phyloP scores from a whole-genome alignment of 2,329 filamentous ascomycete genomes.

The Passalora sequoiae region DNA sequence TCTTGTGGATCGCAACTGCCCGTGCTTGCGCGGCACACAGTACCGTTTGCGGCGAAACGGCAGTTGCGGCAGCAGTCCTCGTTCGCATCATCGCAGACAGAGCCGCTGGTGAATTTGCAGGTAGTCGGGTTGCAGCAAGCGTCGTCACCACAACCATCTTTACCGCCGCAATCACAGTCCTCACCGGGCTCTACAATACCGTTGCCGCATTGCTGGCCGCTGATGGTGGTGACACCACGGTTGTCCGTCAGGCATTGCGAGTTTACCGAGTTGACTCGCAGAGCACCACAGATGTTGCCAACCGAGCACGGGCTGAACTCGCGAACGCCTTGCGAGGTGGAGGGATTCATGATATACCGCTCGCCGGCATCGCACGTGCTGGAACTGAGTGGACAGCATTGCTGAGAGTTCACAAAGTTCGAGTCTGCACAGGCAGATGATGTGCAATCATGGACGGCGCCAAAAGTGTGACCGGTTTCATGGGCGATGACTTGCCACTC shows the following conservation, averaged over 20 bases:
- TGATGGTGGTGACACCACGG: slow-evolving; percentile 72
- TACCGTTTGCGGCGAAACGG: slow-evolving; percentile 60
- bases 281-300: slow-evolving; percentile 87
- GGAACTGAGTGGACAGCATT: slow-evolving; percentile 74
- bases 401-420: slow-evolving; percentile 54
- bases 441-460: slow-evolving; percentile 90
- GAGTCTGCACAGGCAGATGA: slow-evolving; percentile 59
- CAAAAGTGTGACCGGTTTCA: slow-evolving; percentile 90
- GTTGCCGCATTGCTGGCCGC: slow-evolving; percentile 84
- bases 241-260: slow-evolving; percentile 78
- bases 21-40: slow-evolving; percentile 73
- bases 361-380: slow-evolving; percentile 67
- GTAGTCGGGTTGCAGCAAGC: slow-evolving; percentile 78
- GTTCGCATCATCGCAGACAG: slow-evolving; percentile 78
- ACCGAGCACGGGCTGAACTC: slow-evolving; percentile 83
- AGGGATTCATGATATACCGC: slow-evolving; percentile 95
- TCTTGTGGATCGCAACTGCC: slow-evolving; percentile 83
- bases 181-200: slow-evolving; percentile 93
- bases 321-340: slow-evolving; percentile 66
- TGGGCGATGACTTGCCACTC: slow-evolving; percentile 98
- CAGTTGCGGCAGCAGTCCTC: slow-evolving; percentile 77
- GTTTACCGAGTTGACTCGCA: slow-evolving; percentile 71
- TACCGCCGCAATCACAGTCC: slow-evolving; percentile 91
- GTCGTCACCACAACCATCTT: slow-evolving; percentile 65
- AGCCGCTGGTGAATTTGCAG: slow-evolving; percentile 71